Evolutionary conservation across 805 yeast species (phyloP), one percentile per base, ranked within the genome.

Genomic region (Ogataea nakhonphanomensis): DNA sequence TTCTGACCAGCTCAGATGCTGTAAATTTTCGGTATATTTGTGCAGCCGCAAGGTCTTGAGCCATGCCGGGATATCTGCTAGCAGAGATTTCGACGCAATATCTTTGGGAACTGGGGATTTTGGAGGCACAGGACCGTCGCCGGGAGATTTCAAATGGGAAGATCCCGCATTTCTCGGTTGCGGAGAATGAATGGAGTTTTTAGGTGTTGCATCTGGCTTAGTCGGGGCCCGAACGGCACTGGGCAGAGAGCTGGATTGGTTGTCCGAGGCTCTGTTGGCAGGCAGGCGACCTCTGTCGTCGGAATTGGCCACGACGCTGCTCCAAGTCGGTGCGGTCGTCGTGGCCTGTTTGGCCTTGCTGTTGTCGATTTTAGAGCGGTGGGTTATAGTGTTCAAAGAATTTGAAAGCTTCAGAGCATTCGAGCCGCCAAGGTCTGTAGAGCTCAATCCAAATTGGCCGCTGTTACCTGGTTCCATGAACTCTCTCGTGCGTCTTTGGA

Each of bases 51-150:
- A 69, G 9, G 89, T 73, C 61, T 95, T 83, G 61, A 93, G 71
- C 99, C 99, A 93, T 8, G 84, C 82, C 2, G 97, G 95, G 35
- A 93, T 79, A 58, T 93, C 91, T 44, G 69, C 66, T 53, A 93
- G 69, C 45, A 79, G 64, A 45, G 75, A 76, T 30, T 66, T 67
- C 34, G 70, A 75, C 3, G 79, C 71, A 46, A 78, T 66, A 44
- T 73, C 78, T 34, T 67, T 67, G 5, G 78, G 70, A 42, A 74
- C 71, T 33, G 74, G 72, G 2, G 73, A 62, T 44, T 69, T 71
- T 17, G 51, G 53, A 13, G 38, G 46, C 22, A 34, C 33, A 14
- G 46, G 50, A 14, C 28, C 43, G 25, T 25, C 20, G 11, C 20
- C 13, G 25, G 39, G 42, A 17, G 43, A 26, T 26, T 42, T 44